Conservation (phyloP, 495 filamentous ascomycete genomes). For the Hypoxylon trugodes region DNA sequence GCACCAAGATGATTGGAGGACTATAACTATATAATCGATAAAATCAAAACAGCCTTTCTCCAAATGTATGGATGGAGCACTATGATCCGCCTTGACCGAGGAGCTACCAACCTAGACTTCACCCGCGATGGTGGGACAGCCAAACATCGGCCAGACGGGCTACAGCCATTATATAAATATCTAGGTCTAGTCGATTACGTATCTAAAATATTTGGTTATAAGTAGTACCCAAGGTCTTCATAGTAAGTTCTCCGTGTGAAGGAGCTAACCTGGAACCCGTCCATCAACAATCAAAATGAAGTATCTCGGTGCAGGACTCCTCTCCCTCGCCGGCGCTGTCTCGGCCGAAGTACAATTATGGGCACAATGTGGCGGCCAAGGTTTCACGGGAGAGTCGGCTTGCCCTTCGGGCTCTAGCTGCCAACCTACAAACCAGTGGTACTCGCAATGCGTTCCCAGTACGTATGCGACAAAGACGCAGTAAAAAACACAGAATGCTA, state of each 20-base stretch:
- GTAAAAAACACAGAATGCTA: slow-evolving; percentile 18
- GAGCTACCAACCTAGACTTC: background rate
- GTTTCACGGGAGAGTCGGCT: slow-evolving; percentile 56
- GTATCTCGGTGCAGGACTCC: slow-evolving; percentile 24
- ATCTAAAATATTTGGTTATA: background rate
- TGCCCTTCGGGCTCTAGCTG: slow-evolving; percentile 57
- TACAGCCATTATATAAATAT: slow-evolving; percentile 9
- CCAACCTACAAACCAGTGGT: slow-evolving; percentile 54
- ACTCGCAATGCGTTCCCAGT: slow-evolving; percentile 56
- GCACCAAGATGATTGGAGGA: slow-evolving; percentile 23
- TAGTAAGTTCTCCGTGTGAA: background rate
- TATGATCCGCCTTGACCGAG: slow-evolving; percentile 32
- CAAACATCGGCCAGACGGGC: background rate
- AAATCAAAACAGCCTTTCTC: slow-evolving; percentile 19
- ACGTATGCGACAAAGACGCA: background rate
- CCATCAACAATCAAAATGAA: slow-evolving; percentile 35
- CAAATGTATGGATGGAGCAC: slow-evolving; percentile 36
- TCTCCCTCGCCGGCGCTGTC: slow-evolving; percentile 29
- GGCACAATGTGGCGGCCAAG: slow-evolving; percentile 61
- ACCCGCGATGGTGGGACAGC: slow-evolving; percentile 5
- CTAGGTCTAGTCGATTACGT: background rate
- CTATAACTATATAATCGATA: background rate
- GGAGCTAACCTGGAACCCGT: background rate
- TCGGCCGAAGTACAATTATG: slow-evolving; percentile 36
- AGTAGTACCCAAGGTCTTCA: background rate